These are phyloP conservation scores for Yamadazyma trypodendri DNA, from an alignment of 1,139 yeast species.

Conservation along the genomic window DNA sequence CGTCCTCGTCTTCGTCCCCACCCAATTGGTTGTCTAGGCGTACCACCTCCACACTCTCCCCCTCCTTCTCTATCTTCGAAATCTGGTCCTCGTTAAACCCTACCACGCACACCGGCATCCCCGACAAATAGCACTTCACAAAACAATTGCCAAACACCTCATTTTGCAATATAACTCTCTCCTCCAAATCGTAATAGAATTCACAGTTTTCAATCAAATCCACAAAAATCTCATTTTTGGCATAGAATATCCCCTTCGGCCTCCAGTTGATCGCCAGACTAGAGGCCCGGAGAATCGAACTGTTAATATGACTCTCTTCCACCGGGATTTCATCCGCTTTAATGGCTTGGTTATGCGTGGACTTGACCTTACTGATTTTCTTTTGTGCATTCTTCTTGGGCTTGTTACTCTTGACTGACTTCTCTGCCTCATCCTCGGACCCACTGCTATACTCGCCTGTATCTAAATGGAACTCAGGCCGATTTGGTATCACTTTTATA, in stretches of 20 bases:
- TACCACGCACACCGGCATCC: constrained; percentile 45
- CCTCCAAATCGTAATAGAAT: constrained; percentile 36
- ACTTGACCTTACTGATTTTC: constrained; percentile 24
- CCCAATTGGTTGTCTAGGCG: constrained; percentile 6
- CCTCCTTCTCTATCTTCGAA: constrained; percentile 24
- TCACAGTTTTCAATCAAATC: constrained; percentile 44
- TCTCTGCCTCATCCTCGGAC: constrained; percentile 8
- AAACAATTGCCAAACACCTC: constrained; percentile 38
- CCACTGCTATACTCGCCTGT: constrained; percentile 12
- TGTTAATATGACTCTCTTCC: constrained; percentile 44
- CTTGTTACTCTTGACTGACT: constrained; percentile 3
- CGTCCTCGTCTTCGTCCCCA: constrained; percentile 15
- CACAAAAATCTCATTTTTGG: constrained; percentile 46
- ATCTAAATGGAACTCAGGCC: constrained; percentile 20
- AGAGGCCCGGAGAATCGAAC: constrained; percentile 52
- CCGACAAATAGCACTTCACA: constrained; percentile 44
- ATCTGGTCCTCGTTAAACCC: constrained; percentile 43
- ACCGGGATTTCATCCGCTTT: constrained; percentile 30
- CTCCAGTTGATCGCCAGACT: constrained; percentile 48
- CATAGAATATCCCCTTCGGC: constrained; percentile 47
- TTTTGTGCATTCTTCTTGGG: constrained; percentile 13
- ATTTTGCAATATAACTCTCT: constrained; percentile 29
- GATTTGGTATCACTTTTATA: constrained; percentile 40
- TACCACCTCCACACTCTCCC: constrained; percentile 11
- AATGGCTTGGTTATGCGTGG: constrained; percentile 44